These are phyloP conservation scores for Hemileccinum rubropunctum DNA, from an alignment of 768 basidiomycete species.

Conservation along the genomic window DNA sequence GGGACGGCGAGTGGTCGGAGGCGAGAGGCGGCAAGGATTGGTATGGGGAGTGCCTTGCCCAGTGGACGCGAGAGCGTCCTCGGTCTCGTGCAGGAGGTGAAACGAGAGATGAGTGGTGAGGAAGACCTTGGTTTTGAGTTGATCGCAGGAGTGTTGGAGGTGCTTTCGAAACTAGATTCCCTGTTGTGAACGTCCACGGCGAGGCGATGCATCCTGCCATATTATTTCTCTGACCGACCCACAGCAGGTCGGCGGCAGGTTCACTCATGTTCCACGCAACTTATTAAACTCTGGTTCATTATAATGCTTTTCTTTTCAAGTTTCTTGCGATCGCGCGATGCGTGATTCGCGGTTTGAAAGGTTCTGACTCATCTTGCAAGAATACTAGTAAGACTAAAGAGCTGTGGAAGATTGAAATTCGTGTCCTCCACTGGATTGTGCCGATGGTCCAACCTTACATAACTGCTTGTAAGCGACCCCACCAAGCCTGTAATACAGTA, in stretches of 20 bases:
- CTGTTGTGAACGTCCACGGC: slow-evolving; percentile 22
- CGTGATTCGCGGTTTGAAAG: too few relatives aligned
- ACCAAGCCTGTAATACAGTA: too few relatives aligned
- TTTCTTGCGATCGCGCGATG: neutral
- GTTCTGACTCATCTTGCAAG: too few relatives aligned
- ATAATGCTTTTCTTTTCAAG: slow-evolving; percentile 12
- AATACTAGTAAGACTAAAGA: too few relatives aligned
- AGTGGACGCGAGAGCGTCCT: slow-evolving; percentile 65
- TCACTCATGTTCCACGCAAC: slow-evolving; percentile 1
- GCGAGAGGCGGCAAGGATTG: slow-evolving; percentile 47
- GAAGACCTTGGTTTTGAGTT: slow-evolving; percentile 90
- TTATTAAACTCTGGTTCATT: slow-evolving; percentile 1
- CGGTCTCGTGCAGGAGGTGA: slow-evolving; percentile 73
- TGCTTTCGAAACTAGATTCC: slow-evolving; percentile 89
- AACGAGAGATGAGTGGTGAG: slow-evolving; percentile 65
- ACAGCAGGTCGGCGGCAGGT: neutral
- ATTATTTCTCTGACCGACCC: neutral
- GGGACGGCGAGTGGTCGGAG: slow-evolving; percentile 38
- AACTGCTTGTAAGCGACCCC: too few relatives aligned
- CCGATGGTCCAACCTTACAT: too few relatives aligned
- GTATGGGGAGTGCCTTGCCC: slow-evolving; percentile 49
- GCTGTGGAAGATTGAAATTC: too few relatives aligned
- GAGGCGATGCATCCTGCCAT: neutral
- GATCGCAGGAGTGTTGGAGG: slow-evolving; percentile 89
- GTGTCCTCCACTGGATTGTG: too few relatives aligned